phyloP scores from a whole-genome alignment of 2,329 filamentous ascomycete genomes.

The Bertia moriformis region DNA sequence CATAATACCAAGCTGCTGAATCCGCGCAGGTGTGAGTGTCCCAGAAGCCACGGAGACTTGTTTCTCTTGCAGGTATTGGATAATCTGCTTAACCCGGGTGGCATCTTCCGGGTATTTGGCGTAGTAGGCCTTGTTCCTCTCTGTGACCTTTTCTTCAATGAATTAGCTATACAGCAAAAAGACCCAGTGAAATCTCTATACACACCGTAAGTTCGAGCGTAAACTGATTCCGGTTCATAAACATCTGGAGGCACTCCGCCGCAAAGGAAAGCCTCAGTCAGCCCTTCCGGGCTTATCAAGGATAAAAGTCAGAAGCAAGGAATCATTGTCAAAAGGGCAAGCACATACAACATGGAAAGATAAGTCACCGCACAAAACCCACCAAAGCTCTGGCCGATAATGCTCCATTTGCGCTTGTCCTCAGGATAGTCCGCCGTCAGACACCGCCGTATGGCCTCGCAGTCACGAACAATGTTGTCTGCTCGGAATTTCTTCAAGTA shows the following conservation, averaged over 20 bases:
- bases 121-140: constrained; percentile 52
- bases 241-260: constrained; percentile 56
- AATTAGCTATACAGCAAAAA: neutral
- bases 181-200: neutral
- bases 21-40: neutral
- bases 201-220: constrained; percentile 33
- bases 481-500: constrained; percentile 57
- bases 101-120: constrained; percentile 50
- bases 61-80: constrained; percentile 30
- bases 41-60: constrained; percentile 32
- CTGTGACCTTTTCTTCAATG: constrained; percentile 28
- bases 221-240: constrained; percentile 43
- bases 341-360: constrained; percentile 26
- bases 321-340: neutral
- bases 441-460: constrained; percentile 51
- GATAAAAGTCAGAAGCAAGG: neutral
- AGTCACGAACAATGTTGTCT: constrained; percentile 60
- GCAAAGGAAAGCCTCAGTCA: constrained; percentile 49
- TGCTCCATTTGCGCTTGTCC: constrained; percentile 49
- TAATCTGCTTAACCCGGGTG: constrained; percentile 39
- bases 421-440: constrained; percentile 40
- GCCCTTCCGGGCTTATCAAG: constrained; percentile 37
- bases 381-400: constrained; percentile 61
- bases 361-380: constrained; percentile 61
- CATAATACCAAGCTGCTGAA: constrained; percentile 1